Percentiles rank a stretch among this genome's conserved stretches.
phyloP scores from a whole-genome alignment of 176 grass and related monocot species.

The Aegilops bicornis region DNA sequence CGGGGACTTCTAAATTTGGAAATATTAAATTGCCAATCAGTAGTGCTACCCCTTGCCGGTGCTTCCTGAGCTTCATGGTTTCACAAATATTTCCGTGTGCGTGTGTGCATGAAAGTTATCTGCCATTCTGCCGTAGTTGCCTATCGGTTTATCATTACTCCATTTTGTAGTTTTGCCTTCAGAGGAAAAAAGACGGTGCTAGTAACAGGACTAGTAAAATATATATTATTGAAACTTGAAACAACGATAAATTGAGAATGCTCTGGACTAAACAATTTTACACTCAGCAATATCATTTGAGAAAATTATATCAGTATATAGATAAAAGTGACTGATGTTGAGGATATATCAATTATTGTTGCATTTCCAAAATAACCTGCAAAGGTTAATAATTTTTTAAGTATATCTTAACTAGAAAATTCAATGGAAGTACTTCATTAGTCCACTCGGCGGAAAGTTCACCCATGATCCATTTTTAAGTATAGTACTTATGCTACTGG shows the following conservation, averaged over 20 bases:
- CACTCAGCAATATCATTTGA: not conserved
- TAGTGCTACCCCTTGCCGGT: not conserved
- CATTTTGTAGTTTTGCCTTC: conserved; percentile 11
- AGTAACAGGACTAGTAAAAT: not conserved
- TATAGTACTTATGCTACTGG: not conserved
- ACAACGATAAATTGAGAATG: not conserved
- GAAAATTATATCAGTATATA: not conserved
- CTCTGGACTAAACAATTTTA: not conserved
- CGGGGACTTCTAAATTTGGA: conserved; percentile 9
- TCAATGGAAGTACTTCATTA: conserved; percentile 20
- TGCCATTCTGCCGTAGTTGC: not conserved
- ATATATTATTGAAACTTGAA: conserved; percentile 11
- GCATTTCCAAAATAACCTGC: not conserved
- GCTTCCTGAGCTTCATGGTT: conserved; percentile 1
- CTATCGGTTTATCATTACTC: not conserved
- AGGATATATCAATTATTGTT: not conserved
- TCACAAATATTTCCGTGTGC: not conserved
- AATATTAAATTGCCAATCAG: conserved; percentile 11
- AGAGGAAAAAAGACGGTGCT: not conserved
- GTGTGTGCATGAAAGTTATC: not conserved
- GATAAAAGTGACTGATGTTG: not conserved
- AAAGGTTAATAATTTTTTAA: not conserved
- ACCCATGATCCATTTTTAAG: not conserved
- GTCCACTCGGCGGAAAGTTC: not conserved
- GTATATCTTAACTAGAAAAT: not conserved